phyloP scores from a whole-genome alignment of 78 protist species.

The Dictyostelium purpureum region DNA sequence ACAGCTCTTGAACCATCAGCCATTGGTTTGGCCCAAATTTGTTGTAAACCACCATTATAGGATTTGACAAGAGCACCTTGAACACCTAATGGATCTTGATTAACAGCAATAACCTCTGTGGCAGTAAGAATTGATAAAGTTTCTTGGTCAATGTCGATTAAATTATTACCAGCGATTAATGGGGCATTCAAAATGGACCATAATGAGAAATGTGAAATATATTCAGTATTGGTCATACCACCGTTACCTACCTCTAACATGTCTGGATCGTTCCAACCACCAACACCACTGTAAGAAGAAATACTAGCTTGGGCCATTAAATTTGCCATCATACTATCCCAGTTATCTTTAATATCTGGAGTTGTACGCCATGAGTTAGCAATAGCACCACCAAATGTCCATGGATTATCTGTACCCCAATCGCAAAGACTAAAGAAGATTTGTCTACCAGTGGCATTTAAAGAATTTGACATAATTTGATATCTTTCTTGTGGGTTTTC shows the following conservation, averaged over 20 bases:
- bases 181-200: conserved; percentile 87
- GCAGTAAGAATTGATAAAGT: conserved; percentile 24
- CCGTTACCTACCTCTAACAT: conserved; percentile 88
- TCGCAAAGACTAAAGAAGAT: conserved; percentile 86
- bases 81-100: conserved; percentile 79
- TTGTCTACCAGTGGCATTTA: conserved; percentile 75
- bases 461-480: conserved; percentile 81
- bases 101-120: conserved; percentile 78
- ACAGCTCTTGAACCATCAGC: conserved; percentile 46
- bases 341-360: conserved; percentile 59
- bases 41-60: conserved; percentile 13
- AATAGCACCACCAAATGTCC: conserved; percentile 50
- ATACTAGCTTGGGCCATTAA: conserved; percentile 34
- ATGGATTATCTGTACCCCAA: conserved; percentile 81
- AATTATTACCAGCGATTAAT: conserved; percentile 82
- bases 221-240: conserved; percentile 80
- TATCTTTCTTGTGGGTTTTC: conserved; percentile 56
- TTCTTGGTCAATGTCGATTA: conserved; percentile 20
- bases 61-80: conserved; percentile 53
- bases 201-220: conserved; percentile 74
- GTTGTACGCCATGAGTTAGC: conserved; percentile 89
- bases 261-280: conserved; percentile 87
- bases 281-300: conserved; percentile 35
- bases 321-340: conserved; percentile 55
- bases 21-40: conserved; percentile 79